Percentiles rank a stretch among this genome's conserved stretches.
Conservation (phyloP, 176 grass and related monocot species). For the Metroxylon sagu region DNA sequence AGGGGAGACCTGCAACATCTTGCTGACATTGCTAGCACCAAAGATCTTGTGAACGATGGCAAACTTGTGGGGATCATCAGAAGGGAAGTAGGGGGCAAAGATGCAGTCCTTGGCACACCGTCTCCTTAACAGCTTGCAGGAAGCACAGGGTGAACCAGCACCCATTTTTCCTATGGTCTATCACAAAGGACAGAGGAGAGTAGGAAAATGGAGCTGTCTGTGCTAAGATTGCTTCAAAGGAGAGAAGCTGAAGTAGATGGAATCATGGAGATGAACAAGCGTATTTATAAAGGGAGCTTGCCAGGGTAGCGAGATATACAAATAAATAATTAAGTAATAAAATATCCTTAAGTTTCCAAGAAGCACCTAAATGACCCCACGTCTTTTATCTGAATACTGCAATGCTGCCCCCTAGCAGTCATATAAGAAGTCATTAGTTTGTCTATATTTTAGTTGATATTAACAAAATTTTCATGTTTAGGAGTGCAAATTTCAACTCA, state of each 20-base stretch:
- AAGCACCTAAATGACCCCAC: conserved; percentile 32
- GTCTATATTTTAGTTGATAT: conserved; percentile 28
- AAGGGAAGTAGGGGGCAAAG: conserved; percentile 86
- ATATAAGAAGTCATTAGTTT: conserved; percentile 15
- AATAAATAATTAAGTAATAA: conserved; percentile 6
- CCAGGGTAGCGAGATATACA: no score
- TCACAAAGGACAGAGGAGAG: no score
- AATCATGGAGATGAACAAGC: no score
- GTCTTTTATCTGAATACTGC: conserved; percentile 13
- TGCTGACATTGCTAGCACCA: conserved; percentile 86
- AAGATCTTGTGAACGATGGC: conserved; percentile 94
- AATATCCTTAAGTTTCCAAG: conserved; percentile 31
- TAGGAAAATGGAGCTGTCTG: no score
- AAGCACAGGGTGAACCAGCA: conserved; percentile 43
- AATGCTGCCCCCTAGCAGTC: conserved; percentile 11
- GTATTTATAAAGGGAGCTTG: no score
- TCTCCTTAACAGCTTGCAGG: conserved; percentile 75
- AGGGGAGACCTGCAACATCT: conserved; percentile 65
- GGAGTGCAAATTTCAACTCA: conserved; percentile 41
- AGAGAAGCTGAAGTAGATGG: no score
- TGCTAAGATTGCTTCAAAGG: no score
- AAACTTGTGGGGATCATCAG: conserved; percentile 85
- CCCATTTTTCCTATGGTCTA: neutral
- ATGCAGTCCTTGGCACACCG: conserved; percentile 91
- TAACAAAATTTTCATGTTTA: conserved; percentile 39